A percentile compares a stretch with the other conserved stretches of the same genome.
Evolutionary conservation across 2,329 filamentous ascomycete genomes (phyloP).

Genomic region (Periconia sp.): DNA sequence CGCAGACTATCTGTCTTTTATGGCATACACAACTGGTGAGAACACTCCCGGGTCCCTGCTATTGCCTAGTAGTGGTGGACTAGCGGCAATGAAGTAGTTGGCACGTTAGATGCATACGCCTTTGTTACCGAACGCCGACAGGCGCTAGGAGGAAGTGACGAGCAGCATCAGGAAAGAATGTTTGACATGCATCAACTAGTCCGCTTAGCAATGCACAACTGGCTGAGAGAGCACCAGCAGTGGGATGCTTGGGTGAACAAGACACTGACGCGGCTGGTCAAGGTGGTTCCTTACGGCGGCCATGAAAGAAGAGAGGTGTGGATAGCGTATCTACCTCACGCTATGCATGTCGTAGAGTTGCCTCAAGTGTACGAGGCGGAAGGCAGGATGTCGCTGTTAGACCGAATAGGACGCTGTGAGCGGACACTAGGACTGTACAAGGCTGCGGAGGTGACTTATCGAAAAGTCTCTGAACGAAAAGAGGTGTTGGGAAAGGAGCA

Average conservation of each 20-base stretch:
- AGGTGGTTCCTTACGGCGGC: constrained; percentile 22
- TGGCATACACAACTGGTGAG: too few species aligned
- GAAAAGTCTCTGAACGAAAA: constrained; percentile 2
- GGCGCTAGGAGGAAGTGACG: too few species aligned
- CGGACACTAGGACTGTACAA: constrained; percentile 4
- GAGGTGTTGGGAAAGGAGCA: constrained; percentile 13
- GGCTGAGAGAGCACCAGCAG: constrained; percentile 25
- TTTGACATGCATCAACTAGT: too few species aligned
- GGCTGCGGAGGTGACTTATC: constrained; percentile 4
- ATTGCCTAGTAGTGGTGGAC: too few species aligned
- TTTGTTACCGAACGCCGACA: too few species aligned
- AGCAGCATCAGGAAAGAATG: too few species aligned
- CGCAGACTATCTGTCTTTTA: too few species aligned
- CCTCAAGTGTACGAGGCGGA: constrained; percentile 2
- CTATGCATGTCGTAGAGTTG: constrained; percentile 8
- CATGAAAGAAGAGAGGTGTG: constrained; percentile 22
- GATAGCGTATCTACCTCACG: constrained; percentile 35
- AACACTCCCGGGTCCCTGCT: too few species aligned
- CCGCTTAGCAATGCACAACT: constrained; percentile 35
- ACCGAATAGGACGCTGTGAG: constrained; percentile 10
- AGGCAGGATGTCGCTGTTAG: constrained; percentile 6
- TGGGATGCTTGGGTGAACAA: constrained; percentile 15
- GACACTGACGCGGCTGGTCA: constrained; percentile 16
- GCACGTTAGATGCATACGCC: too few species aligned
- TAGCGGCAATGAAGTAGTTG: too few species aligned